These are phyloP conservation scores for Chlorella sp. DNA, from an alignment of 139 green algal species.

Conservation along the genomic window DNA sequence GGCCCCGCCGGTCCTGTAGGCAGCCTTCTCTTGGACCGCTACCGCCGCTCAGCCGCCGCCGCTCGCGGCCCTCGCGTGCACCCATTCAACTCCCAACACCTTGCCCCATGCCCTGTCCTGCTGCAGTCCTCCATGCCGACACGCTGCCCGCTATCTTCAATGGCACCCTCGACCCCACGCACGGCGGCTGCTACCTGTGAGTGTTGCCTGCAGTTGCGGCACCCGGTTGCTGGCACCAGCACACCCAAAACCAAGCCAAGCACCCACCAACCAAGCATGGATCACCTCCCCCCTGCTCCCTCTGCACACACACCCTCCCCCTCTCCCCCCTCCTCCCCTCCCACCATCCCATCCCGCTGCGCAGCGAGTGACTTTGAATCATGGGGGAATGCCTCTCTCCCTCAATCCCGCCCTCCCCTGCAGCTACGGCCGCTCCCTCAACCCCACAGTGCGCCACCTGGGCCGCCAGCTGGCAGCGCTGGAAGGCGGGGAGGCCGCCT, in stretches of 20 bases:
- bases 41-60: not conserved
- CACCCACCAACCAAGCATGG: not conserved
- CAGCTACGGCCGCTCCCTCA: constrained; percentile 72
- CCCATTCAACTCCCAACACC: not conserved
- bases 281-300: not conserved
- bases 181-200: constrained; percentile 67
- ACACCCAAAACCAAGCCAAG: not conserved
- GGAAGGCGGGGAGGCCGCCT: constrained; percentile 71
- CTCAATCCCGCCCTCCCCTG: not conserved
- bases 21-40: not conserved
- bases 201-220: not conserved
- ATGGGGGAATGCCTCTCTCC: too few relatives aligned
- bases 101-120: not conserved
- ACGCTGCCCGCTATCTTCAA: constrained; percentile 63
- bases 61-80: not conserved
- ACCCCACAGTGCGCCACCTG: constrained; percentile 69
- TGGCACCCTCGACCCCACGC: constrained; percentile 16
- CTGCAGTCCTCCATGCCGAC: constrained; percentile 61
- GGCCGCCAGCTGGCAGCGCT: constrained; percentile 72
- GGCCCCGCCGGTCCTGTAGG: not conserved
- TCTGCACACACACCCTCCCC: not conserved
- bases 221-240: too few relatives aligned
- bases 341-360: too few relatives aligned
- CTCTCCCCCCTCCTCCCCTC: not conserved
- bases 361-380: too few relatives aligned